These are phyloP conservation scores for Pisolithus sp. DNA, from an alignment of 768 basidiomycete species.

Conservation along the genomic window DNA sequence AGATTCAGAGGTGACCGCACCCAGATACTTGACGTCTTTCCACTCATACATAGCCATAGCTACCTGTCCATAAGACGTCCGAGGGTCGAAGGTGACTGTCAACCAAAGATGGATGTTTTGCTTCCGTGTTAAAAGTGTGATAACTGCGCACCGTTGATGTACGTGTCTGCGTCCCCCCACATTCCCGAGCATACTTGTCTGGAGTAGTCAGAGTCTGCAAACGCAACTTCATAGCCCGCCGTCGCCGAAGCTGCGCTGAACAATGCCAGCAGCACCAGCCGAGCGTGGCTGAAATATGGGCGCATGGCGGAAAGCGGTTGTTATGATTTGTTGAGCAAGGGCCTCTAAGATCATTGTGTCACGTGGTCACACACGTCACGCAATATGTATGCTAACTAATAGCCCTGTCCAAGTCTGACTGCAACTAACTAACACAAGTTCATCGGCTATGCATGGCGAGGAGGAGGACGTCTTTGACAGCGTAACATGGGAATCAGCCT, in stretches of 20 bases:
- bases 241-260: conserved; percentile 30
- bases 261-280: conserved; percentile 15
- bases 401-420: background rate
- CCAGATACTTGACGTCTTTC: conserved; percentile 80
- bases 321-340: conserved; percentile 20
- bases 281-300: conserved; percentile 13
- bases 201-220: conserved; percentile 73
- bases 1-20: conserved; percentile 51
- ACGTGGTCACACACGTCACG: conserved; percentile 18
- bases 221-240: conserved; percentile 54
- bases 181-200: conserved; percentile 94
- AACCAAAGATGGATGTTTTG: conserved; percentile 11
- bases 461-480: conserved; percentile 90
- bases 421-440: background rate
- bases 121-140: conserved; percentile 4
- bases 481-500: conserved; percentile 83
- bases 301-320: conserved; percentile 24
- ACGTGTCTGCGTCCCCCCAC: conserved; percentile 76
- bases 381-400: background rate
- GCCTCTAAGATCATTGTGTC: conserved; percentile 12
- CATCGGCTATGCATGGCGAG: conserved; percentile 62
- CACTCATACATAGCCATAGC: conserved; percentile 97
- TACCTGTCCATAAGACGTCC: conserved; percentile 74
- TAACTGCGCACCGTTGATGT: conserved; percentile 67
- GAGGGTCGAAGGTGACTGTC: conserved; percentile 67